Base-by-base conservation (phyloP, 768 basidiomycete genomes). In the Boletus rex-veris region DNA sequence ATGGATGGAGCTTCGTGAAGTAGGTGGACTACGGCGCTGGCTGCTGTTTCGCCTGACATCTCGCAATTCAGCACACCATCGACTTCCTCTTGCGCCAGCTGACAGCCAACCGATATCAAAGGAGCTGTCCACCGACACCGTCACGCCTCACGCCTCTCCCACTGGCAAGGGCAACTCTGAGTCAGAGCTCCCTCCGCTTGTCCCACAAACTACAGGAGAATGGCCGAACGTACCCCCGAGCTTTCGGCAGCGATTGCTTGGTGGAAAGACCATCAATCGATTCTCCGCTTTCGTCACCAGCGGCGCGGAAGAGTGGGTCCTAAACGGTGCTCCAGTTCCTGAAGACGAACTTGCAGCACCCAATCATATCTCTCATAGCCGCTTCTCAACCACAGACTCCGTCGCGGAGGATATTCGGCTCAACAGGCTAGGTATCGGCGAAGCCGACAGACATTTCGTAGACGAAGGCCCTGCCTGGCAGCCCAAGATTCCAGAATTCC, bases 271-370 rank as follows among this genome's bases (percentile, higher is more conserved):
- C 42, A 70, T 92, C 50, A 91, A 92, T 67, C 79, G 90, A n/a
- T 92, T 92, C 71, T 90, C 89, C 1, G 85, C 79, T 52, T 92
- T 92, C 66, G 90, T 92, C 14, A 90, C 87, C 7, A 90, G 86
- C 53, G 90, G 90, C 35, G 90, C 90, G 10, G 90, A 92, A 67
- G 85, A 85, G 48, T 92, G 84, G 73, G 79, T 92, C 8, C 77
- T 92, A n/a, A 81, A 85, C 46, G 90, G 90, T 5, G 74, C 71
- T 26, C 68, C 61, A 9, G 38, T 51, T 44, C 37, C 72, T 2
- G 67, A 72, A 41, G 74, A 76, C 14, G 58, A 68, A 7, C 54
- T 59, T 30, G 52, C 66, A 31, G 42, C 64, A 7, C 55, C 61
- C 9, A 16, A 51, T 2, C 37, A 60, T n/a, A 54, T 61, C 16